These are phyloP conservation scores for Candida patagonica DNA, from an alignment of 805 yeast genomes.

Conservation along the genomic window DNA sequence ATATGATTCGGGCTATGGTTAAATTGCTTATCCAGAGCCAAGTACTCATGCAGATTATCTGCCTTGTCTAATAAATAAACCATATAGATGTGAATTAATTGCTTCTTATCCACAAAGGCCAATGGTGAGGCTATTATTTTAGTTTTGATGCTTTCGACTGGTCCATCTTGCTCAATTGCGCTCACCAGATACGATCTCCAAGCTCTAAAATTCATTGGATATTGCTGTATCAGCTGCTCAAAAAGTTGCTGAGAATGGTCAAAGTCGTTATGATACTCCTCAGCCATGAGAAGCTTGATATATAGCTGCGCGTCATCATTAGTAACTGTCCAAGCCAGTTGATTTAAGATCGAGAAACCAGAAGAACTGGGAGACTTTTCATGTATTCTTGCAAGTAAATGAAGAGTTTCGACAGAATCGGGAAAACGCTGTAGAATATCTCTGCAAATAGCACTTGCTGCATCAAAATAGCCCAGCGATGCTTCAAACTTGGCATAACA, in stretches of 20 bases:
- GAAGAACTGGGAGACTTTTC: slow-evolving; percentile 1
- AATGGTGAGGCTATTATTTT: not conserved
- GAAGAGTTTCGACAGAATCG: slow-evolving; percentile 22
- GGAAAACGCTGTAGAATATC: slow-evolving; percentile 23
- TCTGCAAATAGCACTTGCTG: slow-evolving; percentile 22
- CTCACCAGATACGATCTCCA: slow-evolving; percentile 26
- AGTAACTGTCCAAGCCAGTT: slow-evolving; percentile 6
- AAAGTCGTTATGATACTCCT: not conserved
- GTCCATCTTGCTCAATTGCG: not conserved
- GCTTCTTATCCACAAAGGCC: slow-evolving; percentile 8
- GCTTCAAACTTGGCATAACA: slow-evolving; percentile 27
- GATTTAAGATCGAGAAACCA: not conserved
- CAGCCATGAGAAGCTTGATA: not conserved
- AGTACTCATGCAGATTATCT: not conserved
- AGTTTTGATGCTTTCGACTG: not conserved
- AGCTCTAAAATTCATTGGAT: slow-evolving; percentile 20
- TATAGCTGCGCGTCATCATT: not conserved
- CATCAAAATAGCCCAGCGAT: slow-evolving; percentile 18
- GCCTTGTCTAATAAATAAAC: slow-evolving; percentile 16
- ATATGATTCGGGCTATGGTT: not conserved
- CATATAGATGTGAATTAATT: slow-evolving; percentile 24
- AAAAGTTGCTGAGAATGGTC: slow-evolving; percentile 7
- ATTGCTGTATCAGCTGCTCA: slow-evolving; percentile 13
- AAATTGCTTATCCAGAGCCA: not conserved
- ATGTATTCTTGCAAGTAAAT: slow-evolving; percentile 12